Percentiles rank a stretch among this genome's conserved stretches.
These are phyloP conservation scores for Skeletonema costatum DNA, from an alignment of 108 stramenopile species.

Conservation along the genomic window DNA sequence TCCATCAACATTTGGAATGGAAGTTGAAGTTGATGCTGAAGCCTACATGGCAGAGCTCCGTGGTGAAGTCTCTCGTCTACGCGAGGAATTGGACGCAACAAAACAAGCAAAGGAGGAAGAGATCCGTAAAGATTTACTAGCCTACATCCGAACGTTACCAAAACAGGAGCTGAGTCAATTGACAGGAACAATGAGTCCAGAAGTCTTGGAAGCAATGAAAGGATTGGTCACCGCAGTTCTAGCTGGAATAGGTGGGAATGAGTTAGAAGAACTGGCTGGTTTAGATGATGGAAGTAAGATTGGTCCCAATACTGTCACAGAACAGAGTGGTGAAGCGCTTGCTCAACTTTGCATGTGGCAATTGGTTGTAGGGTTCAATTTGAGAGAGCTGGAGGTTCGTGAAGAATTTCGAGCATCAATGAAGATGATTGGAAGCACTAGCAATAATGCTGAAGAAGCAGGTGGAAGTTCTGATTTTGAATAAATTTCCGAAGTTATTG, in stretches of 20 bases:
- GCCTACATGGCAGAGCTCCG: slow-evolving; percentile 93
- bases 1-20: slow-evolving; percentile 31
- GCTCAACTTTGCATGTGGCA: slow-evolving; percentile 99
- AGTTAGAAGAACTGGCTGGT: slow-evolving; percentile 68
- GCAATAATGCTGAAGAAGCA: not conserved
- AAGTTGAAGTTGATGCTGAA: slow-evolving; percentile 90
- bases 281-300: slow-evolving; percentile 56
- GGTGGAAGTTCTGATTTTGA: not conserved
- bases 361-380: slow-evolving; percentile 93
- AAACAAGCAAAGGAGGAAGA: slow-evolving; percentile 76
- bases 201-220: slow-evolving; percentile 95
- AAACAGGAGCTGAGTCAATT: slow-evolving; percentile 74
- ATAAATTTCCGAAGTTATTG: not conserved
- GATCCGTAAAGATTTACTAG: slow-evolving; percentile 85
- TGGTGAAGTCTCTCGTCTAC: slow-evolving; percentile 72
- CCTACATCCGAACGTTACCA: slow-evolving; percentile 93
- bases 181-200: slow-evolving; percentile 86
- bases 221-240: slow-evolving; percentile 88
- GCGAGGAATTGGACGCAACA: slow-evolving; percentile 65
- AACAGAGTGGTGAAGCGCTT: slow-evolving; percentile 92
- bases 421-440: slow-evolving; percentile 34
- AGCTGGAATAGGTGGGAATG: slow-evolving; percentile 72
- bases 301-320: slow-evolving; percentile 81
- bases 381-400: slow-evolving; percentile 91
- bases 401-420: slow-evolving; percentile 67